Percentiles rank a stretch among this genome's conserved stretches.
Evolutionary conservation across 1,139 yeast species (phyloP).

Genomic region (Pichia sp.): DNA sequence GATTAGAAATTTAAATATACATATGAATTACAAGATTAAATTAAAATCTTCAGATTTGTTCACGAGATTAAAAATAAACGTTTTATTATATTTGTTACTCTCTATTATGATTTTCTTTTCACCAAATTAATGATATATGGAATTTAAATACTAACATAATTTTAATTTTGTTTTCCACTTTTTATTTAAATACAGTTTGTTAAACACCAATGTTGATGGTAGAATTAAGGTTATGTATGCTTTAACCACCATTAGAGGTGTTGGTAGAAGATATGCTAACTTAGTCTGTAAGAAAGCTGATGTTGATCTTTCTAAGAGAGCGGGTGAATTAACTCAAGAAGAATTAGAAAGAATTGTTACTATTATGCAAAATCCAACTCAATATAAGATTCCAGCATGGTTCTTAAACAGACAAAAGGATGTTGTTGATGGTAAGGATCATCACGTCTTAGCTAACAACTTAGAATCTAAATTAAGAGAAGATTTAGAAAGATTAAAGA

Average conservation of each 20-base stretch:
- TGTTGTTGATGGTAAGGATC: slow-evolving; percentile 97
- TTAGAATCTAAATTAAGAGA: slow-evolving; percentile 99
- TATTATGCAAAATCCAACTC: slow-evolving; percentile 99
- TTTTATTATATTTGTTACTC: too few relatives aligned
- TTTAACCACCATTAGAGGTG: slow-evolving; percentile 99
- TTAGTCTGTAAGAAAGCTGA: slow-evolving; percentile 99
- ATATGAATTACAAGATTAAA: too few relatives aligned
- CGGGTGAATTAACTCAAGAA: slow-evolving; percentile 99
- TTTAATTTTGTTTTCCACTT: background rate
- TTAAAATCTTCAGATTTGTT: too few relatives aligned
- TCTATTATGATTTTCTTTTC: too few relatives aligned
- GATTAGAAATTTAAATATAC: too few relatives aligned
- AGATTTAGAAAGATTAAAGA: slow-evolving; percentile 99
- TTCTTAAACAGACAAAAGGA: slow-evolving; percentile 99
- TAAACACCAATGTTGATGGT: slow-evolving; percentile 99
- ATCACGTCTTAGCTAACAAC: slow-evolving; percentile 98
- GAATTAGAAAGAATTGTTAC: slow-evolving; percentile 99
- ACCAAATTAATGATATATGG: too few relatives aligned
- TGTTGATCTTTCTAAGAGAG: slow-evolving; percentile 97
- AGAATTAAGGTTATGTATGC: slow-evolving; percentile 99
- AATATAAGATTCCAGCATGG: slow-evolving; percentile 99
- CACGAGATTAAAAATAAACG: too few relatives aligned
- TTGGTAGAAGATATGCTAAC: slow-evolving; percentile 99
- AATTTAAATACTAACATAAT: slow-evolving; percentile 17
- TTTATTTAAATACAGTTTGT: slow-evolving; percentile 54